These are phyloP conservation scores for Rehmannia glutinosa DNA, from an alignment of 257 asterid genomes.

Conservation along the genomic window DNA sequence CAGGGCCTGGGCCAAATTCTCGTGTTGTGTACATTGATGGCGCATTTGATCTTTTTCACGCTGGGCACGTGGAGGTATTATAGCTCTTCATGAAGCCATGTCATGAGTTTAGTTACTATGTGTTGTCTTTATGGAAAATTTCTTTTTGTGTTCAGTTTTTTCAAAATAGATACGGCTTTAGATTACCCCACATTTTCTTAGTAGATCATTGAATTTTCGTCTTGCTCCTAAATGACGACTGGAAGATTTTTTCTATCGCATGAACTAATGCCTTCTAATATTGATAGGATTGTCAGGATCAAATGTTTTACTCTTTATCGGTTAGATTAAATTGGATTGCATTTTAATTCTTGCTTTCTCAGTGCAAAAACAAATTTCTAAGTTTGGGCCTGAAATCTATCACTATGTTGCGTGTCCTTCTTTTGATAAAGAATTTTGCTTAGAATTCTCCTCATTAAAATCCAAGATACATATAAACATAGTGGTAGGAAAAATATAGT, in stretches of 20 bases:
- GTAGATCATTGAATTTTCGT: background rate
- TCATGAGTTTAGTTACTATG: background rate
- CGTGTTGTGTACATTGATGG: slow-evolving; percentile 96
- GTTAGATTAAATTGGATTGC: background rate
- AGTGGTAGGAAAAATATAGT: background rate
- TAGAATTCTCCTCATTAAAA: background rate
- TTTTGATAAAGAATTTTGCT: background rate
- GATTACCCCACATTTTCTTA: background rate
- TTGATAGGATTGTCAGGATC: background rate
- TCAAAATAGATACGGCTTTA: background rate
- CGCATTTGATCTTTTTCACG: slow-evolving; percentile 95
- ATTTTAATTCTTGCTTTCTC: background rate
- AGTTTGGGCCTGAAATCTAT: too few species aligned
- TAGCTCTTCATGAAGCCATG: slow-evolving; percentile 11
- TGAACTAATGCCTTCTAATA: background rate
- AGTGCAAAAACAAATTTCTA: background rate
- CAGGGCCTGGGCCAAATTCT: slow-evolving; percentile 92
- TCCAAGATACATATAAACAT: background rate
- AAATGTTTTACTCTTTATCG: background rate
- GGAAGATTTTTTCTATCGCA: background rate
- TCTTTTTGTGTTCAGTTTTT: background rate
- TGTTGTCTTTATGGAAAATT: background rate
- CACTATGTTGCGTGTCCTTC: too few species aligned
- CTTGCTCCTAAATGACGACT: background rate
- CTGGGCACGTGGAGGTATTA: slow-evolving; percentile 93